These are phyloP conservation scores for Baudoinia panamericana DNA, from an alignment of 495 filamentous ascomycete species.

Conservation along the genomic window DNA sequence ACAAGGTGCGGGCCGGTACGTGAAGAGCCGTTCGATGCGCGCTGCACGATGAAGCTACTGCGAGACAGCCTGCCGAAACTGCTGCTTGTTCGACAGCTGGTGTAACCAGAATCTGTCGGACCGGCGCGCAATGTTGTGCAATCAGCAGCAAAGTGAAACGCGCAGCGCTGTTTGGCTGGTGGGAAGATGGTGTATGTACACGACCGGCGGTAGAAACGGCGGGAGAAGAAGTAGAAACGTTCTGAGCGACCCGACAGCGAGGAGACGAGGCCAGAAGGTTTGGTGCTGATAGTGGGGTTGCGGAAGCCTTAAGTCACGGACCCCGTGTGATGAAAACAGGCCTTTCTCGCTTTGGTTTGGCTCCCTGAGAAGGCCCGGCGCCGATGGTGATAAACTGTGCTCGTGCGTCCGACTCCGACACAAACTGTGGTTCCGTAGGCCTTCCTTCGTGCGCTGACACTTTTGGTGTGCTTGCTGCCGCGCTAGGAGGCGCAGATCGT, in stretches of 20 bases:
- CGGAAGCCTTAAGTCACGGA: conserved; percentile 9
- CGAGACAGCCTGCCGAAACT: not conserved
- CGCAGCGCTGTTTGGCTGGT: not conserved
- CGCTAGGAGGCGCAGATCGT: too few species aligned
- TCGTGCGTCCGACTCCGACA: too few species aligned
- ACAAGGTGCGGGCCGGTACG: conserved; percentile 3
- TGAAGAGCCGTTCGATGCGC: conserved; percentile 7
- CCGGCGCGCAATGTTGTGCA: not conserved
- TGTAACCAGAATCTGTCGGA: too few species aligned
- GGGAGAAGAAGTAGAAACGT: conserved; percentile 9
- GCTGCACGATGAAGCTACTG: not conserved
- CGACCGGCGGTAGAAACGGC: conserved; percentile 5
- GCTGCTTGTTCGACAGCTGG: too few species aligned
- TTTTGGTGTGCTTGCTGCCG: too few species aligned
- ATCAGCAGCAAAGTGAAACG: too few species aligned
- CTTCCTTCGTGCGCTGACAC: conserved; percentile 1
- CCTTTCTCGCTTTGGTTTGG: conserved; percentile 3
- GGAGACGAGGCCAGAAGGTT: conserved; percentile 11
- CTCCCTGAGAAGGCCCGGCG: conserved; percentile 5
- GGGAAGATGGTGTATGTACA: not conserved
- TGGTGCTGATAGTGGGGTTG: conserved; percentile 6
- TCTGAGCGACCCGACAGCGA: conserved; percentile 10
- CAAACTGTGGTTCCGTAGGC: not conserved
- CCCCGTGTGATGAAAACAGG: not conserved
- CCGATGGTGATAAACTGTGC: conserved; percentile 7